A percentile compares a stretch with the other conserved stretches of the same genome.
Conservation (phyloP, 805 yeast species). For the Candida piceae region DNA sequence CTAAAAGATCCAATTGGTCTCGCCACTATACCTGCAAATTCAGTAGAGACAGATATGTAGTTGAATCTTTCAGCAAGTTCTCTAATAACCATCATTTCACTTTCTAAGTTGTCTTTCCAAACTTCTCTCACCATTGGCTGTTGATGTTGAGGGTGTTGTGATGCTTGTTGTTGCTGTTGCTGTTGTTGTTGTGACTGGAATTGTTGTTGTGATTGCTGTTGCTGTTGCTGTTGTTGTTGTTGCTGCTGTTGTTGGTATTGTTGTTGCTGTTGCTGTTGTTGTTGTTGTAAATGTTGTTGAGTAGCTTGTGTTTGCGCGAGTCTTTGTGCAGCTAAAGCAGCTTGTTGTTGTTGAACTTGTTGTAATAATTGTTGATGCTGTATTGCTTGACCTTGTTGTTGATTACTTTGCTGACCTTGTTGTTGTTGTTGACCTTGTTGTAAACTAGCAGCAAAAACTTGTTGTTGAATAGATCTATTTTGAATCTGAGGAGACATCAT, state of each 20-base stretch:
- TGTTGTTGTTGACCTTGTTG: constrained; percentile 17
- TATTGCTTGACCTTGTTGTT: constrained; percentile 1
- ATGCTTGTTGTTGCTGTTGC: constrained; percentile 14
- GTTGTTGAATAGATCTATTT: constrained; percentile 28
- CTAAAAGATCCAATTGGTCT: constrained; percentile 93
- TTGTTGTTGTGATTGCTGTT: constrained; percentile 16
- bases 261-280: constrained; percentile 21
- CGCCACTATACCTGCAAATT: constrained; percentile 93
- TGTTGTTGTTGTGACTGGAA: constrained; percentile 13
- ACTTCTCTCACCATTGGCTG: constrained; percentile 60
- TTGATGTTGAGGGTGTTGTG: constrained; percentile 5
- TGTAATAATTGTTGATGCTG: constrained; percentile 19
- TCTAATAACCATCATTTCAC: constrained; percentile 60
- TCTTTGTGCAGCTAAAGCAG: constrained; percentile 23
- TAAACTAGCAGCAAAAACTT: constrained; percentile 21
- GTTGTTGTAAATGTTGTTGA: constrained; percentile 16
- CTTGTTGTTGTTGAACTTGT: constrained; percentile 21
- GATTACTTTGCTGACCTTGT: constrained; percentile 8
- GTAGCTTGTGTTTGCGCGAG: constrained; percentile 14
- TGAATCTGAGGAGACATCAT: constrained; percentile 33
- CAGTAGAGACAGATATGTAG: constrained; percentile 72
- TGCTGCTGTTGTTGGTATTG: constrained; percentile 19
- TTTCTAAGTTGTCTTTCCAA: constrained; percentile 65
- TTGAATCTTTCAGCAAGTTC: constrained; percentile 53
- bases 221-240: constrained; percentile 21